These are phyloP conservation scores for Colletotrichum filicis DNA, from an alignment of 2,329 filamentous ascomycete species.

Conservation along the genomic window DNA sequence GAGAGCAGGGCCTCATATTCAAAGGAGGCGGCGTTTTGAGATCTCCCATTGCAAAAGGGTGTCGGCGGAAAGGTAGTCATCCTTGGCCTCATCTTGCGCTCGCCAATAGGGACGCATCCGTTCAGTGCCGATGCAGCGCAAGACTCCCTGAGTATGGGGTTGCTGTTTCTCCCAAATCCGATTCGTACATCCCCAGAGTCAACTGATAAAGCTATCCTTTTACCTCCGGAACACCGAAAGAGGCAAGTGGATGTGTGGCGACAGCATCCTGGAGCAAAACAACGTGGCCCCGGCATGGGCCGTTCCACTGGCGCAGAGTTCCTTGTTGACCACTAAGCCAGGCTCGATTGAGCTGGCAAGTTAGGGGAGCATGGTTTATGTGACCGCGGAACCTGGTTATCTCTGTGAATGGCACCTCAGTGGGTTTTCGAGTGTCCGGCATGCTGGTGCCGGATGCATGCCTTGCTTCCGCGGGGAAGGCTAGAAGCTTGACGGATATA, in stretches of 20 bases:
- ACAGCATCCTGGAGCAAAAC: not conserved
- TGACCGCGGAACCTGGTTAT: not conserved
- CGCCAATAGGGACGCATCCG: not conserved
- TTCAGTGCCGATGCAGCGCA: not conserved
- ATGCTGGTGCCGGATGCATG: constrained; percentile 3
- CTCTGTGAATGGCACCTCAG: not conserved
- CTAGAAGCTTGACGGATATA: constrained; percentile 2
- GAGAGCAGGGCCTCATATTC: not conserved
- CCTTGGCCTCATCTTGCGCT: not conserved
- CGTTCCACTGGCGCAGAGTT: constrained; percentile 3
- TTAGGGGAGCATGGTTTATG: not conserved
- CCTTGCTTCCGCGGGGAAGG: not conserved
- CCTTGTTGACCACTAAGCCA: not conserved
- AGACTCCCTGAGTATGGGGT: not conserved
- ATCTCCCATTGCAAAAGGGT: not conserved
- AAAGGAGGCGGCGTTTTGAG: not conserved
- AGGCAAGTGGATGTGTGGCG: not conserved
- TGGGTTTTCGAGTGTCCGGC: not conserved
- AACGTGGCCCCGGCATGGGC: constrained; percentile 9
- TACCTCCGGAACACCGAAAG: not conserved
- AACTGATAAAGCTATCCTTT: not conserved
- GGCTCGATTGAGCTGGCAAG: not conserved
- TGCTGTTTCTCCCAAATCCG: not conserved
- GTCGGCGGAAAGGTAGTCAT: not conserved
- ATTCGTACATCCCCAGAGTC: not conserved